Conservation (phyloP, 2,329 filamentous ascomycete species). For the Alternaria gansuensis region DNA sequence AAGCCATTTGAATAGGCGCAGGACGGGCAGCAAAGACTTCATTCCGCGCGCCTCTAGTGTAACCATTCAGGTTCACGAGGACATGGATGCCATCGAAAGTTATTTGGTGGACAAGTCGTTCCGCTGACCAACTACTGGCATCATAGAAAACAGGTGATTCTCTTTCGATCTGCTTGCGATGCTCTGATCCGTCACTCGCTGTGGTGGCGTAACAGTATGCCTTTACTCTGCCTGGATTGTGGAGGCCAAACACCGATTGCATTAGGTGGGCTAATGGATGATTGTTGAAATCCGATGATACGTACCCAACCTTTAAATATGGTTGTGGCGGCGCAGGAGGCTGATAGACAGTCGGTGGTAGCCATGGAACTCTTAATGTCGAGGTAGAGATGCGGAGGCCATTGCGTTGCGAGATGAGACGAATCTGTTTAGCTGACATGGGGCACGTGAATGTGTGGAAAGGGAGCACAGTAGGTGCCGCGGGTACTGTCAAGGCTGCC, state of each 20-base stretch:
- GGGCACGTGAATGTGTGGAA: slow-evolving; percentile 99
- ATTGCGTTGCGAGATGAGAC: slow-evolving; percentile 93
- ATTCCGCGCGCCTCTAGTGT: slow-evolving; percentile 94
- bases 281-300: slow-evolving; percentile 99
- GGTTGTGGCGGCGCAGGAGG: slow-evolving; percentile 84
- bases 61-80: slow-evolving; percentile 96
- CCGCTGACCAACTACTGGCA: slow-evolving; percentile 84
- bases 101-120: slow-evolving; percentile 86
- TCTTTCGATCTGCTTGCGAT: slow-evolving; percentile 90
- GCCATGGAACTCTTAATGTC: slow-evolving; percentile 85
- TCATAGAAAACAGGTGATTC: slow-evolving; percentile 93
- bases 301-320: slow-evolving; percentile 89
- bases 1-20: slow-evolving; percentile 97
- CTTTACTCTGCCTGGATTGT: slow-evolving; percentile 75
- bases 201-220: slow-evolving; percentile 98
- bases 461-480: slow-evolving; percentile 91
- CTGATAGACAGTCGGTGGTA: slow-evolving; percentile 80
- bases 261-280: slow-evolving; percentile 96
- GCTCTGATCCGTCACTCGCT: slow-evolving; percentile 83
- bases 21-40: slow-evolving; percentile 96
- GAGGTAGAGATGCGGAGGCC: slow-evolving; percentile 91
- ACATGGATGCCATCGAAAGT: slow-evolving; percentile 90
- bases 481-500: slow-evolving; percentile 75
- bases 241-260: slow-evolving; percentile 97
- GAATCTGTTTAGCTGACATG: slow-evolving; percentile 87